These are phyloP conservation scores for Neostapfia colusana DNA, from an alignment of 176 grass and related monocot genomes.

Conservation along the genomic window DNA sequence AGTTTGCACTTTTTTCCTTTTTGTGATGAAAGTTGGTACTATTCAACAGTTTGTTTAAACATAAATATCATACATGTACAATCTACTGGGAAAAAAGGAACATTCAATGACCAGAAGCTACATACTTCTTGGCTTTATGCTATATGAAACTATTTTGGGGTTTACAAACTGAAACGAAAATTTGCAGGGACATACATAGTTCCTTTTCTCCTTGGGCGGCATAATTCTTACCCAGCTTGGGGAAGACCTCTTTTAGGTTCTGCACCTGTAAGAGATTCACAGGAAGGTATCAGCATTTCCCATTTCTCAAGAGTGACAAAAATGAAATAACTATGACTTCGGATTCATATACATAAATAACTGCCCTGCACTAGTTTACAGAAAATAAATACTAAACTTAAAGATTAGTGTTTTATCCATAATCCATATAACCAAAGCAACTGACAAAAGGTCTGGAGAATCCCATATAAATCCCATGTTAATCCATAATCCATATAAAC, in stretches of 20 bases:
- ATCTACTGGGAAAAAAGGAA: background rate
- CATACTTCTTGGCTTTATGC: background rate
- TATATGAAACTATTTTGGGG: conserved; percentile 29
- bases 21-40: background rate
- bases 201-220: conserved; percentile 85
- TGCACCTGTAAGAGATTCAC: conserved; percentile 61
- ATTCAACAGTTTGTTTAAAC: conserved; percentile 5
- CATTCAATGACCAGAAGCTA: background rate
- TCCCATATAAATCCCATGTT: too few relatives aligned
- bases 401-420: too few relatives aligned
- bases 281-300: background rate
- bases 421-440: too few relatives aligned
- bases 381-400: background rate
- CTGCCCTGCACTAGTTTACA: background rate
- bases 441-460: too few relatives aligned
- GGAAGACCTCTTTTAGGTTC: conserved; percentile 72
- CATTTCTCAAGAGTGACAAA: background rate
- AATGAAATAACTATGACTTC: conserved; percentile 2
- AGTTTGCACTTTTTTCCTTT: background rate
- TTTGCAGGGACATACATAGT: conserved; percentile 51
- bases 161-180: conserved; percentile 10
- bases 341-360: background rate
- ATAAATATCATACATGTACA: background rate
- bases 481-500: too few relatives aligned
- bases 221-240: conserved; percentile 85